Conservation (phyloP, 129 eudicot genomes). For the Erigeron canadensis region DNA sequence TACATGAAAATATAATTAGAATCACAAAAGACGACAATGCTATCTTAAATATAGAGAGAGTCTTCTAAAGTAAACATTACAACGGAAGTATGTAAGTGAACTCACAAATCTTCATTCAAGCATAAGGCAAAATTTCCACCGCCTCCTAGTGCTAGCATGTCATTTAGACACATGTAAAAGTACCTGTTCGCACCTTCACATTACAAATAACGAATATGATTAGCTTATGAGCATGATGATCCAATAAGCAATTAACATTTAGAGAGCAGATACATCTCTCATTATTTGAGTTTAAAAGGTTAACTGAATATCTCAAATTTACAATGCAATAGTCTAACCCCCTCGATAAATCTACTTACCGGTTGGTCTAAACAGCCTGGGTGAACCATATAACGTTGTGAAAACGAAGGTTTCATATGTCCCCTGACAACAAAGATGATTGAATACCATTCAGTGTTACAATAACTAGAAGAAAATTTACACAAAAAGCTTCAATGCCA, state of each 20-base stretch:
- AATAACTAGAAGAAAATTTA: background rate
- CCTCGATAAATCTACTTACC: constrained; percentile 36
- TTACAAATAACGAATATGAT: constrained; percentile 14
- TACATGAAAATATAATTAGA: constrained; percentile 9
- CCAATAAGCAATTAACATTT: background rate
- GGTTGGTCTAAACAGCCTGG: constrained; percentile 92
- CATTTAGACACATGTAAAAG: constrained; percentile 79
- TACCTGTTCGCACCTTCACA: constrained; percentile 82
- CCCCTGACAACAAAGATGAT: constrained; percentile 49
- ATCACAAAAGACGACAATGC: background rate
- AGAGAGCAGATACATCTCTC: too few relatives aligned
- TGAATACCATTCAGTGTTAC: constrained; percentile 12
- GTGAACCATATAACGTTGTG: constrained; percentile 88
- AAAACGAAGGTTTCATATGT: constrained; percentile 81
- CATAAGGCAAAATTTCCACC: constrained; percentile 87
- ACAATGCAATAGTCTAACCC: background rate
- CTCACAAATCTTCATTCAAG: constrained; percentile 90
- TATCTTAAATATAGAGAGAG: background rate
- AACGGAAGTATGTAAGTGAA: constrained; percentile 12
- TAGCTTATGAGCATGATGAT: constrained; percentile 20
- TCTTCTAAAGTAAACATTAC: background rate
- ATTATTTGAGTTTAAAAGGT: too few relatives aligned
- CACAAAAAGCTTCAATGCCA: background rate
- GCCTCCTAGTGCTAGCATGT: constrained; percentile 88
- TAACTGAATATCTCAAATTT: background rate